Evolutionary conservation across 2,329 filamentous ascomycete genomes (phyloP), one percentile per base, ranked within the genome.

Genomic region (Xylariales sp.): DNA sequence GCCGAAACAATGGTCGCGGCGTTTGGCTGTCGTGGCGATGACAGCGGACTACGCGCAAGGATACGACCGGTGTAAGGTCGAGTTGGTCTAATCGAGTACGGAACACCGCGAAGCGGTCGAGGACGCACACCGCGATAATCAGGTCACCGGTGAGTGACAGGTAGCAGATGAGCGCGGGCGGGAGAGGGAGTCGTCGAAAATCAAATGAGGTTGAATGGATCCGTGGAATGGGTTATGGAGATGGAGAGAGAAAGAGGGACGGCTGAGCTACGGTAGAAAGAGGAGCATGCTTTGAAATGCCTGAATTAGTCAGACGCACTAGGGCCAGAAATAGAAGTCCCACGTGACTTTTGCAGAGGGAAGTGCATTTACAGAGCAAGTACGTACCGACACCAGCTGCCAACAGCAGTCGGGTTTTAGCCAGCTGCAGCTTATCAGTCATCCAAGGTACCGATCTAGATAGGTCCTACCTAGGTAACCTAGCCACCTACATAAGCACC

Each of bases 231-330:
- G 30, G 32, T 23, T 8, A 14, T 54, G 56, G 45, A 50, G 53
- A 64, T 55, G 53, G 23, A 54, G 49, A 50, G 53, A 58, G 30
- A 6, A 16, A 62, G 58, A 59, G 53, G 49, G 63, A 59, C 32
- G 56, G 52, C 39, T 43, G 53, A 54, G 56, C 16, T 16, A 61
- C 43, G 48, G 18, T 55, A 48, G 39, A 55, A 54, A 55, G 62
- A 64, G 65, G 55, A 69, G 66, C 56, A 43, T 58, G 62, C 66
- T 65, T 65, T 63, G 62, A 64, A 64, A 62, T 65, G 65, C 65
- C 41, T 65, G 39, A 53, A 58, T 67, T 70, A 72, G 71, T 71
- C 69, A 72, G 55, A 69, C 9, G 23, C 62, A 58, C 65, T 67
- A 69, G 49, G 36, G 30, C 56, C 56, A 43, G 12, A 62, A 63